phyloP scores from a whole-genome alignment of 1,139 yeast species.

The Sporopachydermia cereana region DNA sequence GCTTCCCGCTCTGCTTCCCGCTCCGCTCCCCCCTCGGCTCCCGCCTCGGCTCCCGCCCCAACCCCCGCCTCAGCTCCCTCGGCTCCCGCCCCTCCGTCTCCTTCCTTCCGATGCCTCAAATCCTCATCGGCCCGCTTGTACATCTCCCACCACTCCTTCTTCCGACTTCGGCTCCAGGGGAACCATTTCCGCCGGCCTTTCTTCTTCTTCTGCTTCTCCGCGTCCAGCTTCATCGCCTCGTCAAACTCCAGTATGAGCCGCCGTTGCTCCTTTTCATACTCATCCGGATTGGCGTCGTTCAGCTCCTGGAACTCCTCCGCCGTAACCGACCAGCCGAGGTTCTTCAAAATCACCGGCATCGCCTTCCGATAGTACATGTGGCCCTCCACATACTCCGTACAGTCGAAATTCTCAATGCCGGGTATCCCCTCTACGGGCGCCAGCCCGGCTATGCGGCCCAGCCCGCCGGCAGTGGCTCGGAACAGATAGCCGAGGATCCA shows the following conservation, averaged over 20 bases:
- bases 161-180: conserved; percentile 58
- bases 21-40: conserved; percentile 11
- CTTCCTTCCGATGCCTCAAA: background rate
- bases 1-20: background rate
- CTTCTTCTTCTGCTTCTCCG: conserved; percentile 25
- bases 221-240: conserved; percentile 59
- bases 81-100: conserved; percentile 5
- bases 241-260: conserved; percentile 75
- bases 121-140: conserved; percentile 25
- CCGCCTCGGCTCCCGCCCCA: conserved; percentile 14
- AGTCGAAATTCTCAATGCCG: conserved; percentile 74
- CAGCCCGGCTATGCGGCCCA: conserved; percentile 81
- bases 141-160: conserved; percentile 83
- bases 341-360: conserved; percentile 67
- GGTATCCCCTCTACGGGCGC: conserved; percentile 55
- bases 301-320: conserved; percentile 91
- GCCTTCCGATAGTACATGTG: conserved; percentile 95
- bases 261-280: conserved; percentile 64
- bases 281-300: conserved; percentile 69
- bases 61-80: conserved; percentile 12
- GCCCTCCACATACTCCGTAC: conserved; percentile 80
- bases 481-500: conserved; percentile 95
- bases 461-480: conserved; percentile 92
- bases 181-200: conserved; percentile 16
- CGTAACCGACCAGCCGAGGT: conserved; percentile 68